These are phyloP conservation scores for Pythium grandisporangium DNA, from an alignment of 352 stramenopile species.

Conservation along the genomic window DNA sequence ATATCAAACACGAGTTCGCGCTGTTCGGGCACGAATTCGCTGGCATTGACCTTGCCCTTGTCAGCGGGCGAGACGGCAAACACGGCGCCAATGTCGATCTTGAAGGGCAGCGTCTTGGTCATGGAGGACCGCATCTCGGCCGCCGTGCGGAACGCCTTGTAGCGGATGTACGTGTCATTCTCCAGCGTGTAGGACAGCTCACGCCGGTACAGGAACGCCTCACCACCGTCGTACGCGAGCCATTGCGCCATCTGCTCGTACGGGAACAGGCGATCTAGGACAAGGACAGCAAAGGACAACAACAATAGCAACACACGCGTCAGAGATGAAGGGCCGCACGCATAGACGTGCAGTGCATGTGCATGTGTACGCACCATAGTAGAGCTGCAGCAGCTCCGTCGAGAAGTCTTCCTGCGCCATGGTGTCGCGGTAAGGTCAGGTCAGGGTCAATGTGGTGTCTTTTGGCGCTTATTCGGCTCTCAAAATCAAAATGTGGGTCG, in stretches of 20 bases:
- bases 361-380: slow-evolving; percentile 48
- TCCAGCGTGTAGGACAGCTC: slow-evolving; percentile 98
- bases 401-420: slow-evolving; percentile 80
- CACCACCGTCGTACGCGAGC: slow-evolving; percentile 78
- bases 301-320: background rate
- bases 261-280: slow-evolving; percentile 72
- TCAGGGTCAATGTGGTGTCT: too few relatives aligned
- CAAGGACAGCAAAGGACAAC: background rate
- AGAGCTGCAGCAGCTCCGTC: slow-evolving; percentile 75
- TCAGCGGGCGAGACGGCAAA: slow-evolving; percentile 84
- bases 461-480: too few relatives aligned
- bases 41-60: slow-evolving; percentile 79
- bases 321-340: too few relatives aligned
- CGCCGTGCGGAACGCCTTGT: slow-evolving; percentile 90
- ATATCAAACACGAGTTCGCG: slow-evolving; percentile 99
- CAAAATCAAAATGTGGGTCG: too few relatives aligned
- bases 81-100: slow-evolving; percentile 99
- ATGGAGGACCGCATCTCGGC: slow-evolving; percentile 82
- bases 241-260: slow-evolving; percentile 81
- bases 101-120: slow-evolving; percentile 93
- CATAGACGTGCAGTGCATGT: background rate
- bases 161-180: slow-evolving; percentile 99
- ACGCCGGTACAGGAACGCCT: slow-evolving; percentile 80
- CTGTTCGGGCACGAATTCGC: slow-evolving; percentile 89
- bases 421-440: too few relatives aligned